These are phyloP conservation scores for Exophiala sp. DNA, from an alignment of 2,329 filamentous ascomycete genomes.

Conservation along the genomic window DNA sequence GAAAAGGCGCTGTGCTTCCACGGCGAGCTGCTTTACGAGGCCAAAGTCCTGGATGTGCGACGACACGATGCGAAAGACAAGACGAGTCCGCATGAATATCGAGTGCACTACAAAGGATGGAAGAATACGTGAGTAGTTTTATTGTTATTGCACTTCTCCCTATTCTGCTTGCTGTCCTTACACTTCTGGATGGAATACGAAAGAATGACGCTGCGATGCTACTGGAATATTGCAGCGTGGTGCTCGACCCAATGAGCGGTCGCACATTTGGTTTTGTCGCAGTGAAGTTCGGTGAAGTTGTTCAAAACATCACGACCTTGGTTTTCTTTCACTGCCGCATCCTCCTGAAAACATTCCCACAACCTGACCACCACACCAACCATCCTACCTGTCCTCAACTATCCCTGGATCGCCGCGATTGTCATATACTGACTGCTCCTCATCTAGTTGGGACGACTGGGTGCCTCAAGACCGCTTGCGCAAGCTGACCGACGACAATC, in stretches of 20 bases:
- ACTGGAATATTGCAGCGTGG: not conserved
- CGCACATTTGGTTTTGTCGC: not conserved
- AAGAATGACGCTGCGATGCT: too few species aligned
- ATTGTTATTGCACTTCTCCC: not conserved
- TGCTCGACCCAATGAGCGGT: not conserved
- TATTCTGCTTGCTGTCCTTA: too few species aligned
- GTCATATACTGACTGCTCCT: constrained; percentile 7
- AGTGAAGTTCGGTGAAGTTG: not conserved
- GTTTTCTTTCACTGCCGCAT: not conserved
- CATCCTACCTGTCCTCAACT: not conserved
- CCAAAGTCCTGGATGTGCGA: constrained; percentile 80
- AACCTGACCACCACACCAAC: not conserved
- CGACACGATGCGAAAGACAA: constrained; percentile 58
- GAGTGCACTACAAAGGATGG: constrained; percentile 98
- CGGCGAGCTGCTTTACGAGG: constrained; percentile 93
- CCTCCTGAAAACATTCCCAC: not conserved
- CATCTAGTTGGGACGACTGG: constrained; percentile 88
- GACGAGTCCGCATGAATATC: constrained; percentile 74
- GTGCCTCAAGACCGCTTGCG: constrained; percentile 87
- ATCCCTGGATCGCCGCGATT: not conserved
- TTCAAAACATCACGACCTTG: not conserved
- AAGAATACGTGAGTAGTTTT: constrained; percentile 72
- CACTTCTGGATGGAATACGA: too few species aligned
- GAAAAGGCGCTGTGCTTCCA: constrained; percentile 97
- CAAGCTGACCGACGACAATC: constrained; percentile 92